Conservation (phyloP, 1,139 yeast species). For the Pichia sp. region DNA sequence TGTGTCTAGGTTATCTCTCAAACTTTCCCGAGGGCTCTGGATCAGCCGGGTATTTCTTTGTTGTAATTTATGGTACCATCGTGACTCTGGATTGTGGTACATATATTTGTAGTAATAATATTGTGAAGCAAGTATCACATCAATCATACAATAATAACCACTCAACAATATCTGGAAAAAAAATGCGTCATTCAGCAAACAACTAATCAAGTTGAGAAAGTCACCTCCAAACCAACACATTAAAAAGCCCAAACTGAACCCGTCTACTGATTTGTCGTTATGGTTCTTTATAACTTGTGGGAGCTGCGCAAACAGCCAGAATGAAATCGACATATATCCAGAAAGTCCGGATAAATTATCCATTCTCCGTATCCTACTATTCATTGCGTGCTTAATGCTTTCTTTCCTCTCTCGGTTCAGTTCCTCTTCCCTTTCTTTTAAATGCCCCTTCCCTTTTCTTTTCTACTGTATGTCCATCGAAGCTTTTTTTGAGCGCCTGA, state of each 20-base stretch:
- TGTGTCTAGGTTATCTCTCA: conserved; percentile 14
- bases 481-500: no score
- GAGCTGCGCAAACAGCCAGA: conserved; percentile 82
- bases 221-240: conserved; percentile 83
- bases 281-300: conserved; percentile 83
- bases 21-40: conserved; percentile 18
- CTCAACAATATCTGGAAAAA: conserved; percentile 73
- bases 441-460: no score
- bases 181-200: conserved; percentile 67
- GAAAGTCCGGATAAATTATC: conserved; percentile 20
- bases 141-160: conserved; percentile 67
- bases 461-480: no score
- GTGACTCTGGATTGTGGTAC: conserved; percentile 22
- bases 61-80: conserved; percentile 24
- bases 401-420: no score
- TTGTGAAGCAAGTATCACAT: conserved; percentile 62
- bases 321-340: conserved; percentile 45
- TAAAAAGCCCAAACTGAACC: conserved; percentile 71
- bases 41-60: conserved; percentile 4
- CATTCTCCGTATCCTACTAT: no score
- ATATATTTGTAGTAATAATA: conserved; percentile 59
- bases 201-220: conserved; percentile 69
- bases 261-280: conserved; percentile 72
- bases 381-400: no score
- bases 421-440: no score